Percentiles rank a stretch among this genome's conserved stretches.
phyloP scores from a whole-genome alignment of 257 asterid species.

The Nicotiana obtusifolia region DNA sequence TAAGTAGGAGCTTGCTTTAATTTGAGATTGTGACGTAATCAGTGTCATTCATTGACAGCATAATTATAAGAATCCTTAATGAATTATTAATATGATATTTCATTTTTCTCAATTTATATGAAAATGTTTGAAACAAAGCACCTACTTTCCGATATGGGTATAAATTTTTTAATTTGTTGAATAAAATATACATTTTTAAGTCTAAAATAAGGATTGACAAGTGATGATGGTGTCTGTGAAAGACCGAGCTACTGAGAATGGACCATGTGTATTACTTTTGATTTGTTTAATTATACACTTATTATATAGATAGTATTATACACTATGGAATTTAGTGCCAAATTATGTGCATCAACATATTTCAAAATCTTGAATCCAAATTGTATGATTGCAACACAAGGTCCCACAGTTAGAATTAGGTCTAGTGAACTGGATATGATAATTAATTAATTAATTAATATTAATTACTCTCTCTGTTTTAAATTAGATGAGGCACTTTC shows the following conservation, averaged over 20 bases:
- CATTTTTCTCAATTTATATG: background rate
- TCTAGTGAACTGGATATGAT: conserved; percentile 3
- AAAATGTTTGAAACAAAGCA: too few relatives aligned
- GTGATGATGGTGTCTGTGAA: conserved; percentile 4
- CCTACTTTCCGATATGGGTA: too few relatives aligned
- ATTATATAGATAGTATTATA: background rate
- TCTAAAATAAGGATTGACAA: background rate
- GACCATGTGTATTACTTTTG: conserved; percentile 16
- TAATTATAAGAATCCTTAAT: too few relatives aligned
- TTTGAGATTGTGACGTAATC: too few relatives aligned
- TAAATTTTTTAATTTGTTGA: too few relatives aligned
- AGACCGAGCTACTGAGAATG: conserved; percentile 18
- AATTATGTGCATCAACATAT: conserved; percentile 28
- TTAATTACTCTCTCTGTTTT: too few relatives aligned
- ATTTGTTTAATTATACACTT: background rate
- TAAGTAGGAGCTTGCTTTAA: too few relatives aligned
- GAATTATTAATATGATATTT: too few relatives aligned
- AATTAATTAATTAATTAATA: background rate
- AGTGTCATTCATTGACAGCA: too few relatives aligned
- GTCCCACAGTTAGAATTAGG: conserved; percentile 25
- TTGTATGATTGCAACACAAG: conserved; percentile 28
- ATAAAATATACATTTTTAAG: too few relatives aligned
- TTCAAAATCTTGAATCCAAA: background rate
- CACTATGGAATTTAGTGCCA: conserved; percentile 39
- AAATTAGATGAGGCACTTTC: too few relatives aligned